Conservation (phyloP, 2,329 filamentous ascomycete genomes). For the Venturia pyrina region DNA sequence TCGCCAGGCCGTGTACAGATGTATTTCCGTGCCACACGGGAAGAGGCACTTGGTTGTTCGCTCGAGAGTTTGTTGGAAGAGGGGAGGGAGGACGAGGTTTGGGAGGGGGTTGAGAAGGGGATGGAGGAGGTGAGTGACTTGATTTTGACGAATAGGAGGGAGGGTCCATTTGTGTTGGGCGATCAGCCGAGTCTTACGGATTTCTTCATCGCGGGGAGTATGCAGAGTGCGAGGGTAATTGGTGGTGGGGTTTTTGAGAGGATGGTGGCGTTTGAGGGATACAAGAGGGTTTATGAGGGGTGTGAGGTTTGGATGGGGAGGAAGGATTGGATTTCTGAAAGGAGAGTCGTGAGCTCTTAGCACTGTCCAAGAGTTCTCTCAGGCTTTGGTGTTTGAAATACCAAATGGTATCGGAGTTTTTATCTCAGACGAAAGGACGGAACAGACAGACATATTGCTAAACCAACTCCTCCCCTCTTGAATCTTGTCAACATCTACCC, state of each 20-base stretch:
- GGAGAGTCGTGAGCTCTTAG: too few species aligned
- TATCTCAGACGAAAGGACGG: too few species aligned
- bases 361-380: too few species aligned
- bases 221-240: slow-evolving; percentile 23
- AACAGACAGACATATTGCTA: too few species aligned
- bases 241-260: slow-evolving; percentile 15
- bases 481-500: not conserved
- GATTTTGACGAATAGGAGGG: slow-evolving; percentile 29
- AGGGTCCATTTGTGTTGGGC: slow-evolving; percentile 32
- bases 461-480: not conserved
- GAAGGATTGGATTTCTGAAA: slow-evolving; percentile 8
- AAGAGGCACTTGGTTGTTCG: slow-evolving; percentile 24
- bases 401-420: too few species aligned
- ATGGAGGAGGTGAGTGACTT: slow-evolving; percentile 43
- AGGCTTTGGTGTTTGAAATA: too few species aligned
- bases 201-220: slow-evolving; percentile 30
- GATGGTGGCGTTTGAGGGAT: slow-evolving; percentile 14
- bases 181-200: slow-evolving; percentile 27
- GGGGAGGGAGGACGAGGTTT: slow-evolving; percentile 39
- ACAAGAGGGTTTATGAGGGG: slow-evolving; percentile 23
- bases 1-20: too few species aligned
- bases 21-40: slow-evolving; percentile 16
- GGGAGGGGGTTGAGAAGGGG: slow-evolving; percentile 38
- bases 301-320: slow-evolving; percentile 15
- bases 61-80: slow-evolving; percentile 28